phyloP scores from a whole-genome alignment of 139 green algal species.

The Chlamydomonas asymmetrica region DNA sequence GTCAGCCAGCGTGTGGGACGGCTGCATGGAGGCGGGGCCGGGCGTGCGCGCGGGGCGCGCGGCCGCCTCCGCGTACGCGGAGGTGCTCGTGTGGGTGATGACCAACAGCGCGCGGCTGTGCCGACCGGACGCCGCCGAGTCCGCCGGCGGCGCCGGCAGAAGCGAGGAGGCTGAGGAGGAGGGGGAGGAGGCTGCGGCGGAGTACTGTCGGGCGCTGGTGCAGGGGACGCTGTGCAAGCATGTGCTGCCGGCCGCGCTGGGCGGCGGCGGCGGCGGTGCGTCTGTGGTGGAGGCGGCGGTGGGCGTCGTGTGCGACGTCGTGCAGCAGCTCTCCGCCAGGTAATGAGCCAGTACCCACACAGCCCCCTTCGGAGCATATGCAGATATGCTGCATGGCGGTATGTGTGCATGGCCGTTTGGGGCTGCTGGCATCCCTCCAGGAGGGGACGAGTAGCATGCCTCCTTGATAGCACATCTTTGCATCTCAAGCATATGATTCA shows the following conservation, averaged over 20 bases:
- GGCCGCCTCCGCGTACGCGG: neutral
- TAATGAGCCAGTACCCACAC: too few species aligned
- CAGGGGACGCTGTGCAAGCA: neutral
- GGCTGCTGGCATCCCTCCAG: too few species aligned
- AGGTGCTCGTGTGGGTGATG: constrained; percentile 35
- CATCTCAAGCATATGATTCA: too few species aligned
- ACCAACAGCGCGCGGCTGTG: constrained; percentile 8
- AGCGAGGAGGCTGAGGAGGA: neutral
- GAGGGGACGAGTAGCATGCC: too few species aligned
- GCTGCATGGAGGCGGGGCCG: constrained; percentile 13
- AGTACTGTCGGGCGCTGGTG: constrained; percentile 22
- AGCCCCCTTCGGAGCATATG: too few species aligned
- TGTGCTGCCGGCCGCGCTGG: constrained; percentile 3
- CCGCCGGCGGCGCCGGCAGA: neutral
- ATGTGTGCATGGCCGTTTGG: too few species aligned
- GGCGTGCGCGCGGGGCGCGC: neutral
- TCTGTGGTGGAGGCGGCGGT: neutral
- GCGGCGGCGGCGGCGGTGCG: neutral
- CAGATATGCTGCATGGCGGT: too few species aligned
- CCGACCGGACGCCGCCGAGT: neutral
- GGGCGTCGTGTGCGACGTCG: constrained; percentile 1
- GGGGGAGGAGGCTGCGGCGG: neutral
- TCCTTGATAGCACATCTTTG: too few species aligned
- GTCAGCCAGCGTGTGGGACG: constrained; percentile 25
- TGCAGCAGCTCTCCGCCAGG: constrained; percentile 3